Evolutionary conservation across 371 early-diverging fungal genomes (phyloP).

Genomic region (Cladochytrium tenue): DNA sequence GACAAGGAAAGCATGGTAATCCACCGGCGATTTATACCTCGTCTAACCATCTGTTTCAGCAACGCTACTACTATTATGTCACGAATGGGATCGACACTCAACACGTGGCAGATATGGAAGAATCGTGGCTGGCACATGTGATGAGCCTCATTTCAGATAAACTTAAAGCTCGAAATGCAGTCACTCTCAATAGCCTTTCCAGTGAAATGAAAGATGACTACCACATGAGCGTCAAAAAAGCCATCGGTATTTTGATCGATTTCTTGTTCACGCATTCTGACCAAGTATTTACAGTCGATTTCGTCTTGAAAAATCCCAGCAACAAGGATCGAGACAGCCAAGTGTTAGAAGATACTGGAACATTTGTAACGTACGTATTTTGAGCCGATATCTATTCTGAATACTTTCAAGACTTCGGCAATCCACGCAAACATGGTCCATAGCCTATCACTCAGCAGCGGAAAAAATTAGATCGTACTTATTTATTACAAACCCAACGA

Average conservation of each 20-base stretch:
- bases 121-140: constrained; percentile 55
- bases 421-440: constrained; percentile 51
- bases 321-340: constrained; percentile 43
- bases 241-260: constrained; percentile 42
- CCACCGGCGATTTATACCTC: constrained; percentile 1
- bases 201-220: constrained; percentile 62
- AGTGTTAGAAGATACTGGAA: constrained; percentile 16
- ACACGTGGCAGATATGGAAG: constrained; percentile 59
- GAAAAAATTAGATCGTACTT: constrained; percentile 30
- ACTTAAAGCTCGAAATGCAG: constrained; percentile 35
- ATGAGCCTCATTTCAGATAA: constrained; percentile 38
- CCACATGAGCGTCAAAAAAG: constrained; percentile 62
- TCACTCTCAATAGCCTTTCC: constrained; percentile 34
- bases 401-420: constrained; percentile 30
- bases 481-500: constrained; percentile 43
- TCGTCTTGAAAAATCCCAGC: constrained; percentile 57
- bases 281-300: constrained; percentile 51
- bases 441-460: constrained; percentile 25
- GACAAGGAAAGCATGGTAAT: constrained; percentile 19
- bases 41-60: constrained; percentile 27
- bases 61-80: constrained; percentile 62
- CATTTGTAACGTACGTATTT: too few species aligned
- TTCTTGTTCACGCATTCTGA: too few species aligned
- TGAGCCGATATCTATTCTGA: neutral
- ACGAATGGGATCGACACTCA: constrained; percentile 59